Evolutionary conservation across 805 yeast genomes (phyloP), one percentile per base, ranked within the genome.

Genomic region (Zygotorulaspora danielsina): DNA sequence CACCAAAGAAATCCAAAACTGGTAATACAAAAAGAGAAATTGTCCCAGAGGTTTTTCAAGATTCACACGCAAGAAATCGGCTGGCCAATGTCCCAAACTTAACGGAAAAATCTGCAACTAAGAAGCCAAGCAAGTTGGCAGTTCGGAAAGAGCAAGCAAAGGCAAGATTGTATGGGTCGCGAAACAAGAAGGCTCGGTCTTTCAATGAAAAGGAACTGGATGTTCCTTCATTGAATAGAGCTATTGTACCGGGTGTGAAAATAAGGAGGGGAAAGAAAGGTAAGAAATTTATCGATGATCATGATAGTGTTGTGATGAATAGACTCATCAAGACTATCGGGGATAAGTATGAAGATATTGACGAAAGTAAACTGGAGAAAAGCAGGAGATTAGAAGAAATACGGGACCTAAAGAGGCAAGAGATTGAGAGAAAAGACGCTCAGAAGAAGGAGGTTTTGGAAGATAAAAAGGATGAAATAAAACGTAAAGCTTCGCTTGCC

Each of bases 361-460:
- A 82, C 52, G 96, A 89, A 55, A 83, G 95, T 50, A 93, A 88
- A 64, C 69, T 93, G 41, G 98, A 90, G 58, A 86, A 85, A 57
- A 81, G 95, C 0, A 78, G 85, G 57, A 80, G 95, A 63, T 70
- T 93, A 34, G 97, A 90, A 63, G 95, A 85, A 51, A 76, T 90
- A 43, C 75, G 98, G 56, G 96, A 87, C 31, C 69, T 87, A 49
- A 86, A 84, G 67, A 78, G 86, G 55, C 73, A 81, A 64, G 97
- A 93, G 61, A 76, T 90, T 48, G 97, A 90, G 59, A 70, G 82
- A 59, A 83, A 81, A 57, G 96, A 90, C 53, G 73, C 74, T 38
- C 78, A 67, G 22, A 86, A 87, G 66, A 66, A 71, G 44, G 73
- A 70, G 39, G 81, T 81, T 58, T 63, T 88, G 30, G 94, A 87